Base-by-base conservation (phyloP, 306 rosid genomes). In the Ormosia emarginata region DNA sequence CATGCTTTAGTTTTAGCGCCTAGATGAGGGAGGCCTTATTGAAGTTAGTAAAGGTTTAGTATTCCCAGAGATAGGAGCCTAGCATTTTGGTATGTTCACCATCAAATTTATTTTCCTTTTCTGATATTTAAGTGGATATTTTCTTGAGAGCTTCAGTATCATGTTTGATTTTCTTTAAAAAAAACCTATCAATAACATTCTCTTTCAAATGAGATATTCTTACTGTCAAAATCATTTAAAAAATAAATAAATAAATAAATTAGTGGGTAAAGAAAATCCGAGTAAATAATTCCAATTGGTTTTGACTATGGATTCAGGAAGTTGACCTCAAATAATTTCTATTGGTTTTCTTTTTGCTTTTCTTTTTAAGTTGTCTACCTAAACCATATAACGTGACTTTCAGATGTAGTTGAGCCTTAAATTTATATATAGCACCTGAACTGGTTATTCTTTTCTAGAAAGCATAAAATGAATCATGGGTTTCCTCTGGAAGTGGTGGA, bases 401-500 rank as follows among this genome's bases (percentile, higher is more conserved):
- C 40, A 63, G 15, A 81, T 66, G 49, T 53, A 63, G 47, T 34
- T 63, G 36, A 4, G 53, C 63, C 68, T 36, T 61, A 30, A 73
- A 73, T 73, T 57, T 71, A 41, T 72, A 57, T 62, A 2, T 0
- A 55, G 70, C 79, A 40, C 39, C 34, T 59, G 40, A 40, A 39
- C 6, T 41, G 68, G n/a, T 24, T 8, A 6, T 24, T 18, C 47
- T 66, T 24, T 39, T 79, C 67, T 18, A 32, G 29, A n/a, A 71
- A 41, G 70, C 59, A 65, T 59, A 68, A 43, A 71, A 76, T 61
- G 37, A 59, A 69, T 78, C 43, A 3, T 34, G 70, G 74, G 12
- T 39, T 87, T 75, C 76, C 50, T 41, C 68, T 47, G 13, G 4
- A 70, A 46, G 82, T 73, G 37, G 36, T 71, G 57, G 65, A 36